phyloP scores from a whole-genome alignment of 2,329 filamentous ascomycete species.

The Cladorrhinum sp. region DNA sequence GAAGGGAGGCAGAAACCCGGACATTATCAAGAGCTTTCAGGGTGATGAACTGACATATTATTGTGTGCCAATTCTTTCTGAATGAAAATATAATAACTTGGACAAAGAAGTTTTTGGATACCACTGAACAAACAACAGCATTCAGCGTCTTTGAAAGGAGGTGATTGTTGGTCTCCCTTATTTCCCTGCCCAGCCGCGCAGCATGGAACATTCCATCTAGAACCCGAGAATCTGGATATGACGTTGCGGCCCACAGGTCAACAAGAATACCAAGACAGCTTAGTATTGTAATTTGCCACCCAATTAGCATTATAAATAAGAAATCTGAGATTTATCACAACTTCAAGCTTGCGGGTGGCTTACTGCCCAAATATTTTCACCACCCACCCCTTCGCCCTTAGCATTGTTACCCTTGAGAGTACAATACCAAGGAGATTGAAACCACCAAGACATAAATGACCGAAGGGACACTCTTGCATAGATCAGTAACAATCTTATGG shows the following conservation, averaged over 20 bases:
- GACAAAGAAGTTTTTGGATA: not conserved
- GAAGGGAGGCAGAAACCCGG: not conserved
- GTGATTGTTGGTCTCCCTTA: not conserved
- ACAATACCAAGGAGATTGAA: constrained; percentile 3
- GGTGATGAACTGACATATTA: not conserved
- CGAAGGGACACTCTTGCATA: too few relatives aligned
- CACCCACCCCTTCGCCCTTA: not conserved
- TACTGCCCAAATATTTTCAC: too few relatives aligned
- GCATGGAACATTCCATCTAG: not conserved
- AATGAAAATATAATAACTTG: not conserved
- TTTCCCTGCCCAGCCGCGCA: not conserved
- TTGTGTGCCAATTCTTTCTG: not conserved
- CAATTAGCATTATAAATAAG: not conserved
- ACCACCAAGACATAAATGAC: not conserved
- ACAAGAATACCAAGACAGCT: not conserved
- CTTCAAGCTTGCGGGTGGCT: not conserved
- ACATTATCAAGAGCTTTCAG: not conserved
- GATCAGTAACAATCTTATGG: not conserved
- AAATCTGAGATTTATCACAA: not conserved
- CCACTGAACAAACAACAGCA: not conserved
- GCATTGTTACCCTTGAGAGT: constrained; percentile 5
- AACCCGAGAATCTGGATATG: not conserved
- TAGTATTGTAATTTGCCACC: constrained; percentile 1
- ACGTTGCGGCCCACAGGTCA: not conserved
- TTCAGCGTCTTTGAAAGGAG: not conserved